phyloP scores from a whole-genome alignment of 2,329 filamentous ascomycete genomes.

The Aspergillus flavus region DNA sequence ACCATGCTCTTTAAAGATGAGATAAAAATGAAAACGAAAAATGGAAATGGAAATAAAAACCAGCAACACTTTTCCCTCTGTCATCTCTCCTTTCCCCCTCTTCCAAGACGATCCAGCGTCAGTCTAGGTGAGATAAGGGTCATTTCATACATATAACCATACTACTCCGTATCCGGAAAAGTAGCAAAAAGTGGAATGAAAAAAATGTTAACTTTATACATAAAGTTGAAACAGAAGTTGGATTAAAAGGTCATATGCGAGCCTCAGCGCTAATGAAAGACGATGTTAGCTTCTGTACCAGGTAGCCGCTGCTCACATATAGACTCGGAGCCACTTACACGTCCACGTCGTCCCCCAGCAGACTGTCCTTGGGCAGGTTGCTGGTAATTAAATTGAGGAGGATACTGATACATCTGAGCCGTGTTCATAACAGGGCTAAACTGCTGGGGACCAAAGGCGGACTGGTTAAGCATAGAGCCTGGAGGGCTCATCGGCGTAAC shows the following conservation, averaged over 20 bases:
- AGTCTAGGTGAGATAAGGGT: constrained; percentile 34
- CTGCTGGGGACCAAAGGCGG: constrained; percentile 47
- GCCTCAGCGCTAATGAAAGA: constrained; percentile 33
- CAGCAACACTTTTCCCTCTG: constrained; percentile 27
- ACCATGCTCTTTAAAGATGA: constrained; percentile 20
- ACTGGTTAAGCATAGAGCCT: constrained; percentile 52
- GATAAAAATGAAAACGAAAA: background rate
- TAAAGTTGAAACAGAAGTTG: constrained; percentile 32
- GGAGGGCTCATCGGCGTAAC: constrained; percentile 38
- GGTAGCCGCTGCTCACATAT: background rate
- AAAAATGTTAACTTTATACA: constrained; percentile 39
- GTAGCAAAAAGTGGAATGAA: constrained; percentile 12
- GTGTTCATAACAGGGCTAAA: constrained; percentile 49
- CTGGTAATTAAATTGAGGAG: constrained; percentile 53
- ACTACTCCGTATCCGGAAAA: constrained; percentile 33
- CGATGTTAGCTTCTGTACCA: constrained; percentile 18
- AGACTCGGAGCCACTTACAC: constrained; percentile 46
- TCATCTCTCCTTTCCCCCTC: constrained; percentile 30
- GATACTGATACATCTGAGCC: constrained; percentile 55
- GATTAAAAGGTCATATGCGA: constrained; percentile 32
- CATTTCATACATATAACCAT: constrained; percentile 36
- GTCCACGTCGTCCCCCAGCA: constrained; percentile 55
- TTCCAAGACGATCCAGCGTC: constrained; percentile 46
- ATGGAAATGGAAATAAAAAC: constrained; percentile 12
- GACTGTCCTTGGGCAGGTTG: constrained; percentile 48